Evolutionary conservation across 2,329 filamentous ascomycete species (phyloP).

Genomic region (Colletotrichum phormii): DNA sequence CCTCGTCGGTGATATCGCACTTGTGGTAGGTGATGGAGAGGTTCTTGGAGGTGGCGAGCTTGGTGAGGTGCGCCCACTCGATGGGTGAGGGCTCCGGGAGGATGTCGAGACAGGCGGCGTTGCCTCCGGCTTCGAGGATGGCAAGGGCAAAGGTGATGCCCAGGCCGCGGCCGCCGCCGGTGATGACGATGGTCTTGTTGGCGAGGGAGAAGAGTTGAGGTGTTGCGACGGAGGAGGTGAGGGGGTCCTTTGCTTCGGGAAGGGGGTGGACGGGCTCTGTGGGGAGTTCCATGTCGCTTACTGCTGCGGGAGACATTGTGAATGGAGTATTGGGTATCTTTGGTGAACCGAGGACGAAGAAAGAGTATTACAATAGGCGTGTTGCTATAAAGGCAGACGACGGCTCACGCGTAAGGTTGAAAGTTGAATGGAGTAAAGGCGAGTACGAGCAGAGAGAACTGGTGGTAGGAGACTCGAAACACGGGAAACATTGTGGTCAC

Average conservation of each 20-base stretch:
- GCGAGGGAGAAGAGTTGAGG: slow-evolving; percentile 57
- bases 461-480: not conserved
- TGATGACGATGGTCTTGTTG: slow-evolving; percentile 58
- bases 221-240: slow-evolving; percentile 43
- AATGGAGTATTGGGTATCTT: slow-evolving; percentile 6
- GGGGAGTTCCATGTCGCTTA: slow-evolving; percentile 45
- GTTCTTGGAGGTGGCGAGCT: slow-evolving; percentile 50
- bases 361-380: not conserved
- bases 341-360: not conserved
- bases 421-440: not conserved
- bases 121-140: slow-evolving; percentile 60
- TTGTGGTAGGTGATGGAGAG: slow-evolving; percentile 52
- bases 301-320: slow-evolving; percentile 40
- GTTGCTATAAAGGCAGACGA: not conserved
- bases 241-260: slow-evolving; percentile 47
- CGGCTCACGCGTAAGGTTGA: not conserved
- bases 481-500: slow-evolving; percentile 9
- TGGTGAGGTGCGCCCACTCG: slow-evolving; percentile 56
- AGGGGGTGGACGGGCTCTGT: slow-evolving; percentile 38
- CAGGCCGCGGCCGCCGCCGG: slow-evolving; percentile 62
- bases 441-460: not conserved
- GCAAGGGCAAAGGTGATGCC: slow-evolving; percentile 62
- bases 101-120: slow-evolving; percentile 61
- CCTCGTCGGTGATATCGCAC: slow-evolving; percentile 61
- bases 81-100: slow-evolving; percentile 48